Percentiles rank a stretch among this genome's conserved stretches.
Evolutionary conservation across 2,329 filamentous ascomycete species (phyloP).

Genomic region (Dactylellina leptospora): DNA sequence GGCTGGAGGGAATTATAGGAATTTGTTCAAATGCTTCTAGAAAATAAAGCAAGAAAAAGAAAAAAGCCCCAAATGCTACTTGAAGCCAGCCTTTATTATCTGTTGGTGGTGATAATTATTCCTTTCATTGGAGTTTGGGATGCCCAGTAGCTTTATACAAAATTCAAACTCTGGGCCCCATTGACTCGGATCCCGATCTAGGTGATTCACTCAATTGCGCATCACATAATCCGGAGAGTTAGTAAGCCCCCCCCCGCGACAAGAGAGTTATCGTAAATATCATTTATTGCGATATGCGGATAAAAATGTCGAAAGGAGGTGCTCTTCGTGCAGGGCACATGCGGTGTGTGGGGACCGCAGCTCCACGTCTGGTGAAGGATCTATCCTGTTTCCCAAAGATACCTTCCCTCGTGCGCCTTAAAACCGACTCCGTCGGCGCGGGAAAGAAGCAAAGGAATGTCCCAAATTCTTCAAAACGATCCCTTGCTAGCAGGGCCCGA

Average conservation of each 20-base stretch:
- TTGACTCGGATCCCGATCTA: not conserved
- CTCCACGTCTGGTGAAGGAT: constrained; percentile 33
- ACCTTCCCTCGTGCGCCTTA: constrained; percentile 1
- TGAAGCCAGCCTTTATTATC: not conserved
- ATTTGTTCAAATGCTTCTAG: constrained; percentile 9
- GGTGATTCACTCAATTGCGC: constrained; percentile 37
- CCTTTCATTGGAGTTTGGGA: constrained; percentile 5
- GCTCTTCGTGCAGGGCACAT: not conserved
- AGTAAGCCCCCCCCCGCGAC: constrained; percentile 33
- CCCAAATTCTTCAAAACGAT: constrained; percentile 28
- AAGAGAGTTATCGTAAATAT: not conserved
- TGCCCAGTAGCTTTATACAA: constrained; percentile 38
- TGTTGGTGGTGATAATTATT: constrained; percentile 6
- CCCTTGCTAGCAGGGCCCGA: constrained; percentile 30
- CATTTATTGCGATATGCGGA: constrained; percentile 25
- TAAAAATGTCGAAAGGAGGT: constrained; percentile 22
- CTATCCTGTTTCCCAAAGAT: constrained; percentile 2
- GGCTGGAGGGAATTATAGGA: constrained; percentile 26
- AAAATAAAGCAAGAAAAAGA: constrained; percentile 6
- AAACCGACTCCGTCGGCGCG: not conserved
- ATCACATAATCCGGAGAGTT: constrained; percentile 44
- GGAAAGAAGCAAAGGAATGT: constrained; percentile 33
- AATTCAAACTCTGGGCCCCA: not conserved
- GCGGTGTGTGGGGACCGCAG: constrained; percentile 10
- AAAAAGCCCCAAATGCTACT: not conserved